Base-by-base conservation (phyloP, 2,329 filamentous ascomycete genomes). In the Nothomitra cinnamomea region DNA sequence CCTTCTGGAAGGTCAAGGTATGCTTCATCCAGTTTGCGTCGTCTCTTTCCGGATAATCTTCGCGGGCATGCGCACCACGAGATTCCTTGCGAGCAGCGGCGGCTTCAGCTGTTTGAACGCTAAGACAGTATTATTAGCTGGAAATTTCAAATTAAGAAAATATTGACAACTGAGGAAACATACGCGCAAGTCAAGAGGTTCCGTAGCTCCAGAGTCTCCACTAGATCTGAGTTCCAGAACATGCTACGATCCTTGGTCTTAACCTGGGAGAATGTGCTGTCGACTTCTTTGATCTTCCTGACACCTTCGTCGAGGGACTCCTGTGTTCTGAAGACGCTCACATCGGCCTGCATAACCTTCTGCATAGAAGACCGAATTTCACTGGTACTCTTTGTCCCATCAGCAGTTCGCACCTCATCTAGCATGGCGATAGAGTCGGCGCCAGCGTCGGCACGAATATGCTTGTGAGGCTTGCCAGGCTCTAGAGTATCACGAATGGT, bases 21-120 rank as follows among this genome's bases (percentile, higher is more conserved):
- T 98, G 92, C 83, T 96, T 96, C 90, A 95, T 95, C 90, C 90
- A 96, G 70, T 94, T 84, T 70, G 82, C 77, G 67, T 98, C 92
- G 66, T 96, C 87, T 74, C 92, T 84, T 17, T 96, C 89, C 55
- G 90, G 90, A 78, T 70, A 96, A 68, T 98, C 92, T 75, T 98
- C 92, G 61, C 92, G 85, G 60, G 92, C 92, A 71, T 98, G 92
- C 22, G 92, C 92, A 67, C 92, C 92, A 73, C 92, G 86, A 54
- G 88, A 95, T 73, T 98, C 92, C 78, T 95, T 95, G 66, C 92
- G 83, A 73, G 90, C 90, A 56, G 88, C 87, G 58, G 92, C 92
- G 32, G 88, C 79, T 62, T 82, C 79, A 58, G 92, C 92, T 52
- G 92, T 96, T 83, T 98, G 92, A 49, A 85, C 80, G 62, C 83